Evolutionary conservation across 805 yeast genomes (phyloP), one percentile per base, ranked within the genome.

Genomic region (Kazachstania taianensis): DNA sequence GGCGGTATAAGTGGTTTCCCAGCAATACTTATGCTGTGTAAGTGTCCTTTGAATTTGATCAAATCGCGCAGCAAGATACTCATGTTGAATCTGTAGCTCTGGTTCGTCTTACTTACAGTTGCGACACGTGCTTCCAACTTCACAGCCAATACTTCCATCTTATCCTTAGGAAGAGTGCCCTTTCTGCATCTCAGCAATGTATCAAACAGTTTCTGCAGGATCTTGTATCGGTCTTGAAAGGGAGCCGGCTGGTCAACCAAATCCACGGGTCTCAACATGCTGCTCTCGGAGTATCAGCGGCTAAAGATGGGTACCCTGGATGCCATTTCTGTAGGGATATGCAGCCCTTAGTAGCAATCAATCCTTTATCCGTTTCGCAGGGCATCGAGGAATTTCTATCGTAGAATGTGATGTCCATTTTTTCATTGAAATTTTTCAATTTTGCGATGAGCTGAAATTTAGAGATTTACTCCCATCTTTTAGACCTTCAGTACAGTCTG

Each of bases 61-160:
- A 59, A 29, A 43, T 57, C 59, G 19, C 62, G 47, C 4, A 57
- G 39, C 8, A 59, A 35, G 9, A 57, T 44, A 28, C 57, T 48
- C 42, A 54, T 48, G 33, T 52, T 53, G 33, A 57, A 56, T 25
- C 50, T 40, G 38, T 57, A 57, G 32, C 56, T 47, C 38, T 56
- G 61, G 4, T 45, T 33, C 3, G 55, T 46, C 7, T 41, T 32
- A 30, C 58, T 49, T 16, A 35, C 34, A 35, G 47, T 54, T 5
- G 59, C 58, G 4, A 56, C 48, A 8, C 45, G 32, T 1, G 42
- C 40, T 26, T 55, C 62, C 23, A 55, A 36, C 30, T 50, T 48
- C 9, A 49, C 40, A 4, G 59, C 54, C 27, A 51, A 37, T 20
- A 42, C 39, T 30, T 40, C 42, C 13, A 45, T n/a, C 10, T 38